A percentile compares a stretch with the other conserved stretches of the same genome.
phyloP scores from a whole-genome alignment of 768 basidiomycete species.

The Calocybe cyanea region DNA sequence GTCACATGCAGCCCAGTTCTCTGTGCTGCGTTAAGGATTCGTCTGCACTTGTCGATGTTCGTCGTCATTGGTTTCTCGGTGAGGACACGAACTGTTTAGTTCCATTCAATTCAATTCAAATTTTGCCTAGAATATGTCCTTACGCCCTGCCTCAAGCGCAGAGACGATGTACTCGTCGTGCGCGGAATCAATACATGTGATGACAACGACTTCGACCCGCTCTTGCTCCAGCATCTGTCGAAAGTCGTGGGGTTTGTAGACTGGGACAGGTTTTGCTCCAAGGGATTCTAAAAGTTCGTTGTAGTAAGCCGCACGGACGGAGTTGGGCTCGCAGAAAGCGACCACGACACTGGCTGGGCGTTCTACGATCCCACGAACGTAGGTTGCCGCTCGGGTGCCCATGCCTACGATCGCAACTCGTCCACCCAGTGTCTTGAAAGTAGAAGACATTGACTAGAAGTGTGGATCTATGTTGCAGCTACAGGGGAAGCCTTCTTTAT shows the following conservation, averaged over 20 bases:
- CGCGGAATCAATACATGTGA: constrained; percentile 45
- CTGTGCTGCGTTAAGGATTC: constrained; percentile 41
- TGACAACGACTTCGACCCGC: constrained; percentile 42
- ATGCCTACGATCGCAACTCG: constrained; percentile 39
- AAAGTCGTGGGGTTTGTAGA: constrained; percentile 38
- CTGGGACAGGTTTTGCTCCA: constrained; percentile 33
- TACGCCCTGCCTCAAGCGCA: constrained; percentile 37
- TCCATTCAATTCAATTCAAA: background rate
- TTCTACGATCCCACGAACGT: constrained; percentile 41
- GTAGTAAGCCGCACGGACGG: constrained; percentile 41
- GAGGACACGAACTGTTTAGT: constrained; percentile 35
- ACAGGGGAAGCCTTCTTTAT: too few relatives aligned
- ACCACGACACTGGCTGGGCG: constrained; percentile 38
- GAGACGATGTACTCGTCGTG: constrained; percentile 46
- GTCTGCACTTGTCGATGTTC: constrained; percentile 41
- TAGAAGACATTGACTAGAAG: too few relatives aligned
- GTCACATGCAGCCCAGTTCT: constrained; percentile 38
- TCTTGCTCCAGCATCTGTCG: constrained; percentile 41
- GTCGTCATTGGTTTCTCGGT: constrained; percentile 58
- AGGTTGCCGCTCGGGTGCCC: constrained; percentile 40
- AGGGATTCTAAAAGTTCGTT: constrained; percentile 37
- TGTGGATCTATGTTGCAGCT: too few relatives aligned
- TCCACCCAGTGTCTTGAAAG: constrained; percentile 24
- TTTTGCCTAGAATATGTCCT: constrained; percentile 5
- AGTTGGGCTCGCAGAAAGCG: constrained; percentile 45